Percentiles rank a stretch among this genome's conserved stretches.
Conservation (phyloP, 2,329 filamentous ascomycete genomes). For the Ophiostoma australiae region DNA sequence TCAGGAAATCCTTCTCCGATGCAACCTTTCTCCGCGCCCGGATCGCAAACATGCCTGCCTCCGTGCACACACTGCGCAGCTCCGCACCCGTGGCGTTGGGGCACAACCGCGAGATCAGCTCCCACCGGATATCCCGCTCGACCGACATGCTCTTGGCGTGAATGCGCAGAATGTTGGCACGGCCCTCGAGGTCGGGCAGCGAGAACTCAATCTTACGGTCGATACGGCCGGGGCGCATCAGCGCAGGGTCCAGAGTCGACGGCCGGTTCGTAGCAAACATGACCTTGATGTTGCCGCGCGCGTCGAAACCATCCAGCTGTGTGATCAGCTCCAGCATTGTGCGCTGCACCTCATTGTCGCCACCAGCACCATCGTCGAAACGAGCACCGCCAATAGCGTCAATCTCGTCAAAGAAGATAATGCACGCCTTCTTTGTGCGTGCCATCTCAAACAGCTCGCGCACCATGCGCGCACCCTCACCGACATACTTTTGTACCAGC, state of each 20-base stretch:
- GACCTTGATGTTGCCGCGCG: conserved; percentile 97
- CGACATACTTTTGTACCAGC: conserved; percentile 97
- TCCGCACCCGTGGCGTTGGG: conserved; percentile 97
- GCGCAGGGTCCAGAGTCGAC: conserved; percentile 88
- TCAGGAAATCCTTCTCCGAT: conserved; percentile 97
- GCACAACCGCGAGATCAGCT: conserved; percentile 93
- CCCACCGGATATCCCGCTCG: conserved; percentile 97
- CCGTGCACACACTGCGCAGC: conserved; percentile 90
- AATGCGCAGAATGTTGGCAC: conserved; percentile 95
- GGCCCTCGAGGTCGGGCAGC: conserved; percentile 90
- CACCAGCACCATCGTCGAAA: conserved; percentile 94
- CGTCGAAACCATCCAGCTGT: conserved; percentile 97
- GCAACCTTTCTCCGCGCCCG: conserved; percentile 92
- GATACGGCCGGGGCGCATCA: conserved; percentile 95
- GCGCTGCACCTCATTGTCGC: conserved; percentile 94
- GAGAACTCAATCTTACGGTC: conserved; percentile 99
- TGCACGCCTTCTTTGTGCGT: conserved; percentile 97
- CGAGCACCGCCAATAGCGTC: conserved; percentile 98
- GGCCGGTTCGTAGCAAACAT: conserved; percentile 99
- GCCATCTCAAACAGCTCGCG: conserved; percentile 99
- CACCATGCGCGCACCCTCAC: conserved; percentile 97
- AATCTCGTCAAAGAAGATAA: conserved; percentile 99
- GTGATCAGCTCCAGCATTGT: conserved; percentile 98
- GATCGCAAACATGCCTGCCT: conserved; percentile 98
- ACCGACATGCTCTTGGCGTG: conserved; percentile 99